Evolutionary conservation across 306 rosid genomes (phyloP).

Genomic region (Rubus parviflorus): DNA sequence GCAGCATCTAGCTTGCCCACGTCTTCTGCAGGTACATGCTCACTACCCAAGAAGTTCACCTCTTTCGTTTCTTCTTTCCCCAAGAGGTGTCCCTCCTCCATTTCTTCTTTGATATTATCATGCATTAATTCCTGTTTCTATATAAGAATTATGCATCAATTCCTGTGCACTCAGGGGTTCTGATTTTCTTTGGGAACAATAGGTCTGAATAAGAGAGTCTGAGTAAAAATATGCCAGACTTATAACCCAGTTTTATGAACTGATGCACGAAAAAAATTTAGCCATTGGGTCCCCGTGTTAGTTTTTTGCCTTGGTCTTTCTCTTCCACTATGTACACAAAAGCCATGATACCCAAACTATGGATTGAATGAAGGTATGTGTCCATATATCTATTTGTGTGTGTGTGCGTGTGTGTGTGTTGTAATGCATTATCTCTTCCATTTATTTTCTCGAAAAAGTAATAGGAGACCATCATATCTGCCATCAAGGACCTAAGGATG

Average conservation of each 20-base stretch:
- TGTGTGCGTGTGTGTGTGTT: neutral
- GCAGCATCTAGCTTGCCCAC: neutral
- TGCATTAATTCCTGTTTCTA: neutral
- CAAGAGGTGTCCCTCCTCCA: neutral
- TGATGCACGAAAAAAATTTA: constrained; percentile 5
- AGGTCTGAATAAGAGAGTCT: constrained; percentile 40
- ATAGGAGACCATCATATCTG: neutral
- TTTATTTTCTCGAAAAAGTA: neutral
- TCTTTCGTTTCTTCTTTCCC: neutral
- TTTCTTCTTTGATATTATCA: neutral
- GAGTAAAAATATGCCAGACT: constrained; percentile 37
- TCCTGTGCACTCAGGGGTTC: constrained; percentile 4
- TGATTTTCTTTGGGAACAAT: neutral
- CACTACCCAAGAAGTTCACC: neutral
- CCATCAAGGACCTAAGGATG: neutral
- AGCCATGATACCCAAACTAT: neutral
- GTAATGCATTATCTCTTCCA: neutral
- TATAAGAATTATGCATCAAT: neutral
- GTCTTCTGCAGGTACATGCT: constrained; percentile 2
- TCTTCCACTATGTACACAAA: neutral
- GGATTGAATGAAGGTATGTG: neutral
- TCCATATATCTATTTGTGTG: neutral
- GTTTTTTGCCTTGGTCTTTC: no score
- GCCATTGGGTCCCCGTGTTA: neutral
- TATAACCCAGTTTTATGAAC: constrained; percentile 39